Evolutionary conservation across 1,284 basidiomycete genomes (phyloP).

Genomic region (Fomitiporia mediterranea): DNA sequence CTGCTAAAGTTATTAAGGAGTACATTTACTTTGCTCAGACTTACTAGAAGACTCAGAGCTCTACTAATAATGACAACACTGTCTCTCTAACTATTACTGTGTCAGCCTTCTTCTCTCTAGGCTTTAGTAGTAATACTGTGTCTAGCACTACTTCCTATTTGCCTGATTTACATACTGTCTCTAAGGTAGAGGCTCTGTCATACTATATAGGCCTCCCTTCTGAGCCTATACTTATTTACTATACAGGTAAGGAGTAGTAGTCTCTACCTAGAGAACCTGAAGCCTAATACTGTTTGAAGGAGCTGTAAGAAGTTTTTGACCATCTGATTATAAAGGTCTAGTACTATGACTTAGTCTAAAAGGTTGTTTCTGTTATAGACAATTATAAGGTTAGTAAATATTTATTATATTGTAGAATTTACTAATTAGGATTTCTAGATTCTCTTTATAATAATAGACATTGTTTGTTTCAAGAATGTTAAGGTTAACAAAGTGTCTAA

Average conservation of each 20-base stretch:
- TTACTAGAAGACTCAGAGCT: constrained; percentile 21
- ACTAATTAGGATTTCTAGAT: constrained; percentile 11
- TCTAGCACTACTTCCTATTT: constrained; percentile 27
- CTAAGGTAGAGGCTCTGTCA: constrained; percentile 24
- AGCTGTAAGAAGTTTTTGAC: constrained; percentile 25
- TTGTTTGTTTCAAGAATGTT: constrained; percentile 12
- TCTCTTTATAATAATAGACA: constrained; percentile 9
- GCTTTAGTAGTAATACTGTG: constrained; percentile 21
- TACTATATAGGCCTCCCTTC: constrained; percentile 26
- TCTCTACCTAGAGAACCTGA: constrained; percentile 25
- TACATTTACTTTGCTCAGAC: constrained; percentile 20
- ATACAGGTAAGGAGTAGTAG: constrained; percentile 25
- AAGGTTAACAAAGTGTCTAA: not conserved
- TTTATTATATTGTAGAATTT: constrained; percentile 11
- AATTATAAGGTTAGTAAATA: constrained; percentile 4
- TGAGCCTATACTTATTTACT: constrained; percentile 24
- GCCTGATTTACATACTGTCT: constrained; percentile 22
- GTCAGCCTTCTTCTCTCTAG: constrained; percentile 24
- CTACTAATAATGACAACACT: constrained; percentile 10
- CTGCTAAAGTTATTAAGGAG: constrained; percentile 17
- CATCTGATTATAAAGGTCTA: constrained; percentile 18
- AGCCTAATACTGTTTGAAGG: constrained; percentile 26
- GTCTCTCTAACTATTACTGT: constrained; percentile 20
- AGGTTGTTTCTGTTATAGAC: constrained; percentile 6
- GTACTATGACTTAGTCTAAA: constrained; percentile 9